Conservation (phyloP, 768 basidiomycete species). For the Mycena olivaceomarginata region DNA sequence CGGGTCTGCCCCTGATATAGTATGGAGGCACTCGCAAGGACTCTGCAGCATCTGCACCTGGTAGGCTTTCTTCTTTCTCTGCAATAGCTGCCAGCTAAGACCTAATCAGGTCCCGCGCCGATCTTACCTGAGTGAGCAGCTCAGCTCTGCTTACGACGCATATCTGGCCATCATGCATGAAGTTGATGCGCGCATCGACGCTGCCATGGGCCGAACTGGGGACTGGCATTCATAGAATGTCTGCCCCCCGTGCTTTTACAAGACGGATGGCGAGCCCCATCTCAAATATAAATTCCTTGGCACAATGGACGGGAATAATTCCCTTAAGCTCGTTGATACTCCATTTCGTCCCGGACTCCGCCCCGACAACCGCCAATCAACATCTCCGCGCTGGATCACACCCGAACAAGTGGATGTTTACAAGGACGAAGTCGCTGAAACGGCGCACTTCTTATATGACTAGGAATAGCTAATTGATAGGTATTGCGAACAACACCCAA, state of each 20-base stretch:
- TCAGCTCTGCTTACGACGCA: constrained; percentile 7
- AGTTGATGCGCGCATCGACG: neutral
- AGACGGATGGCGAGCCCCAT: neutral
- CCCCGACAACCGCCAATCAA: neutral
- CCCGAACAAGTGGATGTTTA: neutral
- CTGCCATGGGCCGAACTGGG: neutral
- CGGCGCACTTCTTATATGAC: too few relatives aligned
- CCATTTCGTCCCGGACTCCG: neutral
- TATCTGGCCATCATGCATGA: constrained; percentile 14
- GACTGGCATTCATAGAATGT: constrained; percentile 1
- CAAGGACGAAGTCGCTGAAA: constrained; percentile 18
- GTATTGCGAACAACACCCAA: too few relatives aligned
- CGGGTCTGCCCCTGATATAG: constrained; percentile 24
- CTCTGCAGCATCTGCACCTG: neutral
- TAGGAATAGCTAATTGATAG: too few relatives aligned
- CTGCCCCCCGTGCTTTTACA: constrained; percentile 18
- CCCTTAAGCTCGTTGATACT: neutral
- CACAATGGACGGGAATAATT: neutral
- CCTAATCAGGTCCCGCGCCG: neutral
- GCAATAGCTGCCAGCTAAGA: too few relatives aligned
- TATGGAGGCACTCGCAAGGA: neutral
- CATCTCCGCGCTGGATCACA: neutral
- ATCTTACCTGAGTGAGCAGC: neutral
- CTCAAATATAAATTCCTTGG: neutral
- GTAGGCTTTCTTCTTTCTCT: neutral